Evolutionary conservation across 1,139 yeast genomes (phyloP), one percentile per base, ranked within the genome.

Genomic region (Candida sp.): DNA sequence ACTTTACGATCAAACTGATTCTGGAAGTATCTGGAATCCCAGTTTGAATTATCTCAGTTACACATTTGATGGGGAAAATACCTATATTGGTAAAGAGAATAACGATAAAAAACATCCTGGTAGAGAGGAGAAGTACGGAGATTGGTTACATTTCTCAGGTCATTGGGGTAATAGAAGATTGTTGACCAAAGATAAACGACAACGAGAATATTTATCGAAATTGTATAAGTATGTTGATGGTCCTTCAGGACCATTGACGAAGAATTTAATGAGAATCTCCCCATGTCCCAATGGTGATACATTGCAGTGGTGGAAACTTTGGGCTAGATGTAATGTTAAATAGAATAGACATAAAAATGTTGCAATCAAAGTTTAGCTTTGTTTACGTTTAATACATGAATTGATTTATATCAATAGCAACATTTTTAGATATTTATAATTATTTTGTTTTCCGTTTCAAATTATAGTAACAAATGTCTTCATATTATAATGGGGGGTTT

Each of bases 11-110:
- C 90, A 87, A 61, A 88, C 97, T 1, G 97, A 90, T 60, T 71
- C 96, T 38, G 98, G 98, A 1, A 84, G 93, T 4, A 67, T 91
- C 51, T 90, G 98, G 97, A 91, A 90, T 61, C 97, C 97, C 0
- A 69, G 90, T 0, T 66, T 76, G 55, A 90, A 91, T 56, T 87
- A 77, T 57, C 67, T 87, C 49, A 93, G 87, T 0, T 90, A 90
- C 61, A 81, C 87, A 0, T 85, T 73, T 59, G 85, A 85, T 53
- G 90, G 89, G 3, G 55, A 46, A 1, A 49, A 57, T 21, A 68
- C 81, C 4, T 56, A 60, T 21, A 67, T 70, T 3, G 69, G 77
- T 4, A 64, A 61, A 33, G 54, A 55, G 27, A 69, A 70, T 49
- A 59, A 80, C 19, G 71, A 72, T 35, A 62, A 75, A 0, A 60